phyloP scores from a whole-genome alignment of 2,329 filamentous ascomycete species.

The Trichoderma citrinoviride region DNA sequence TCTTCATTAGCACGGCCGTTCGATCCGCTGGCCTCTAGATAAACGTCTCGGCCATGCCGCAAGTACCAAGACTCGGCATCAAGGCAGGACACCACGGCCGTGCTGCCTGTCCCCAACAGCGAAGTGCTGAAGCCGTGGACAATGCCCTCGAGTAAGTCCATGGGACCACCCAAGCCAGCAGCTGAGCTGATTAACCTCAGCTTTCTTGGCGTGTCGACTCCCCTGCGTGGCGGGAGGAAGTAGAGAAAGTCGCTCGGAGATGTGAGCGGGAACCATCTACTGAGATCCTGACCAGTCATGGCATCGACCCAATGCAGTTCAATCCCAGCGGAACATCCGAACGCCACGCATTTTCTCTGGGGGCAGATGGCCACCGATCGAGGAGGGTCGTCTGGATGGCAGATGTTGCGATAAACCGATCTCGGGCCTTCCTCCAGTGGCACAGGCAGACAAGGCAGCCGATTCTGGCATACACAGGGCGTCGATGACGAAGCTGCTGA shows the following conservation, averaged over 20 bases:
- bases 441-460: conserved; percentile 27
- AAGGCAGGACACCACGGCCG: conserved; percentile 25
- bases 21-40: not conserved
- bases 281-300: conserved; percentile 47
- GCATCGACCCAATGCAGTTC: conserved; percentile 59
- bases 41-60: not conserved
- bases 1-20: not conserved
- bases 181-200: conserved; percentile 62
- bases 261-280: conserved; percentile 54
- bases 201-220: conserved; percentile 51
- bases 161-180: conserved; percentile 35
- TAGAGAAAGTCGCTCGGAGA: conserved; percentile 56
- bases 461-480: conserved; percentile 29
- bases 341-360: conserved; percentile 62
- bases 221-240: conserved; percentile 56
- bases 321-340: conserved; percentile 61
- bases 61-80: conserved; percentile 21
- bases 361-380: conserved; percentile 65
- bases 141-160: conserved; percentile 26
- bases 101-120: conserved; percentile 25
- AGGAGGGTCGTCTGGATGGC: conserved; percentile 60
- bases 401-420: conserved; percentile 47
- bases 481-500: not conserved
- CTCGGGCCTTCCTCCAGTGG: conserved; percentile 34
- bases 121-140: conserved; percentile 29